Percentiles rank a stretch among this genome's conserved stretches.
These are phyloP conservation scores for Vanilla planifolia DNA, from an alignment of 106 monocot species.

Conservation along the genomic window DNA sequence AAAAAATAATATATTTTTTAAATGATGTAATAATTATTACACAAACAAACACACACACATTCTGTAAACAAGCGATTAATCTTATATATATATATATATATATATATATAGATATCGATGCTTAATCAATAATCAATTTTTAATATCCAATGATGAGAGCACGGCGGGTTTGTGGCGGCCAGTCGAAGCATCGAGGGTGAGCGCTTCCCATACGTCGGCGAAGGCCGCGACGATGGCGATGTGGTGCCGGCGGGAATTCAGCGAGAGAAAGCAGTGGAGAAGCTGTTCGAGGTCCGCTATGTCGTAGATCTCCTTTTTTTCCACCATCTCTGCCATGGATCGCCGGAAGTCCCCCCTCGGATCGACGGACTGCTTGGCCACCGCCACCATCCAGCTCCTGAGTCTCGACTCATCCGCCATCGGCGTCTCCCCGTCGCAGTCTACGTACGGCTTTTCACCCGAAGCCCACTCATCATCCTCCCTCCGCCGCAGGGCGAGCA, in stretches of 20 bases:
- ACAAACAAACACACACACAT: too few species aligned
- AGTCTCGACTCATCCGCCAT: too few species aligned
- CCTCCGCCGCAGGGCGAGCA: slow-evolving; percentile 11
- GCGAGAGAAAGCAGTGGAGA: slow-evolving; percentile 53
- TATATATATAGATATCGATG: too few species aligned
- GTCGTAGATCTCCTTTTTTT: slow-evolving; percentile 60
- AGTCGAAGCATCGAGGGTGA: slow-evolving; percentile 35
- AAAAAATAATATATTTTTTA: too few species aligned
- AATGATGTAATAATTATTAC: too few species aligned
- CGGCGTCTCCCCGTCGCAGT: slow-evolving; percentile 10
- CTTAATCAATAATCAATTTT: too few species aligned
- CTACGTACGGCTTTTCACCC: slow-evolving; percentile 19
- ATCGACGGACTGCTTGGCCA: slow-evolving; percentile 55
- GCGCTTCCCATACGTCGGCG: slow-evolving; percentile 40
- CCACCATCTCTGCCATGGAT: slow-evolving; percentile 75
- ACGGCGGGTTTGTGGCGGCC: too few species aligned
- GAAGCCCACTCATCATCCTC: slow-evolving; percentile 28
- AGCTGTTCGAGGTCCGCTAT: slow-evolving; percentile 43
- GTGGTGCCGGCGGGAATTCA: slow-evolving; percentile 52
- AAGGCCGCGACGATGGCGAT: slow-evolving; percentile 48
- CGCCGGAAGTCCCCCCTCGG: slow-evolving; percentile 57
- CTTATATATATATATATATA: too few species aligned
- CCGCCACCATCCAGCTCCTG: slow-evolving; percentile 41
- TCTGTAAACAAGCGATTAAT: too few species aligned
- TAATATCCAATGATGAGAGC: too few species aligned